Evolutionary conservation across 345 rosid genomes (phyloP), one percentile per base, ranked within the genome.

Genomic region (Ricinus communis): DNA sequence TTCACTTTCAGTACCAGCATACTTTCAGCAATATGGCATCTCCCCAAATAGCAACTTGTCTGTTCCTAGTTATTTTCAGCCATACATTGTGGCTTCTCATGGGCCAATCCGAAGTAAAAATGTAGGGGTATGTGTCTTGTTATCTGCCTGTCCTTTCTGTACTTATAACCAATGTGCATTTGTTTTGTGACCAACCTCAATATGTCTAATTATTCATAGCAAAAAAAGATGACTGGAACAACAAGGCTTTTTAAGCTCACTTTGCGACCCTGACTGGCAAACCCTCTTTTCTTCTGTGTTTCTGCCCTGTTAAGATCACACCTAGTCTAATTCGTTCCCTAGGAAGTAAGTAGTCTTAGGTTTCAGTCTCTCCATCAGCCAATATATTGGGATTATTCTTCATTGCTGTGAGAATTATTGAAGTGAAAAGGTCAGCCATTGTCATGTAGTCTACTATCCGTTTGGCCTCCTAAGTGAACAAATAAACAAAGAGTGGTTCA

Each of bases 11-110:
- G 76, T 91, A 68, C 97, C 99, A 8, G 89, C 97, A 52, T 95
- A 95, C 82, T 95, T 95, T 72, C 99, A 95, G 81, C 97, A 92
- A 57, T 95, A 91, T 36, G 99, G 87, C 67, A 79, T 91, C 71
- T 87, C 92, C 52, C 87, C 97, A 15, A 87, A 85, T 74, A 82
- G 89, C 60, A 95, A 95, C 73, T 73, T 77, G 75, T 87, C 93
- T 3, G 96, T 87, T 64, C 99, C 93, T 33, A 87, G 91, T 76
- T 91, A 95, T 80, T 95, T 85, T 79, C 92, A 87, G 67, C 96
- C 99, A 31, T 95, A 91, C 59, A 82, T 86, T 4, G 97, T 87
- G 57, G 92, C 97, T 10, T 88, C 96, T 71, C 97, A 93, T 73
- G 98, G 98, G 49, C 99, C 99, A 28, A 74, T 95, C 83, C 85